Conservation (phyloP, 192 early-diverging fungal genomes). For the Glomus cerebriforme region DNA sequence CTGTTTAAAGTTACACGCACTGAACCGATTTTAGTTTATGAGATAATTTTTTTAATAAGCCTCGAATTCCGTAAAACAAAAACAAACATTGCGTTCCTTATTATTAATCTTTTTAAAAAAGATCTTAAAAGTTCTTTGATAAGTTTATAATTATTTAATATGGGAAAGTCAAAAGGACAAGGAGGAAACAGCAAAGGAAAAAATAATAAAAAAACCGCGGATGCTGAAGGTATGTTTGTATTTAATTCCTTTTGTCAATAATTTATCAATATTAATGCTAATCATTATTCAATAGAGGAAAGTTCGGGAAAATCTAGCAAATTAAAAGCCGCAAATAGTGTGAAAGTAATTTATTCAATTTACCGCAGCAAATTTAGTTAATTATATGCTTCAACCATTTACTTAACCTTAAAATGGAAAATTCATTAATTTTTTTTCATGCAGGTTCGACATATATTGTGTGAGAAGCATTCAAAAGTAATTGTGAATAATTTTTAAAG, state of each 20-base stretch:
- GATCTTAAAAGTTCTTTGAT: too few species aligned
- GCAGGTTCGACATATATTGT: conserved; percentile 78
- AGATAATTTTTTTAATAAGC: too few species aligned
- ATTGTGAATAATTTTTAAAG: conserved; percentile 27
- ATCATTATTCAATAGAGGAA: neutral
- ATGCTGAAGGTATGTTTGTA: neutral
- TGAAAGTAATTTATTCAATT: conserved; percentile 14
- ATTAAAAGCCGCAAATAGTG: conserved; percentile 25
- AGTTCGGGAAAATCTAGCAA: conserved; percentile 9
- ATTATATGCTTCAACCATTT: neutral
- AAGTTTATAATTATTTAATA: neutral
- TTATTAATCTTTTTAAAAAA: neutral
- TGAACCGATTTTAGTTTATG: too few species aligned
- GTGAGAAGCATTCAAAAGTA: conserved; percentile 78
- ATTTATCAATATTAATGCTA: neutral
- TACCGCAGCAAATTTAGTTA: neutral
- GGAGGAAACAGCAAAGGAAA: neutral
- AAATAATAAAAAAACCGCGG: neutral
- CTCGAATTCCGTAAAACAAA: too few species aligned
- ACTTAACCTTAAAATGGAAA: neutral
- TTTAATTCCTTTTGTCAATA: too few species aligned
- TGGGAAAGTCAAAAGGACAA: neutral
- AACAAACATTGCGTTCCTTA: too few species aligned
- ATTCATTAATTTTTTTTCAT: conserved; percentile 35
- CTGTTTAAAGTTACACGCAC: too few species aligned